Base-by-base conservation (phyloP, 1,139 yeast species). In the Candida sanyaensis region DNA sequence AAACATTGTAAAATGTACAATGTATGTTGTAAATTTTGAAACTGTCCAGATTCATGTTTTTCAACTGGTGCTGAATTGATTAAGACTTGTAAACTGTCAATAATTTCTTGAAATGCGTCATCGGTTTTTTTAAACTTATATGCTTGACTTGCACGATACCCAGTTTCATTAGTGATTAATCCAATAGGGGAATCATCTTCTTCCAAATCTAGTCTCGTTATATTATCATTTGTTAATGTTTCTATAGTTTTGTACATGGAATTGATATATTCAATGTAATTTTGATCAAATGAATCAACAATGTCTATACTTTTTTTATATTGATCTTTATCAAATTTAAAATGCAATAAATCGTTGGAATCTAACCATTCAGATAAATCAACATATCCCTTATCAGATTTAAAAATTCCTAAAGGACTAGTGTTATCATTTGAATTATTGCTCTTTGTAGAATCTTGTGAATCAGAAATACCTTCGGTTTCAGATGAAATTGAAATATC, bases 1-100 rank as follows among this genome's bases (percentile, higher is more conserved):
- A 86, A 59, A 55, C 90, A 80, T 51, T 81, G 83, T 43, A 86
- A 59, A 7, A 86, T 78, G 50, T 74, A 72, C 31, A 78, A 60
- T 13, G 75, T 68, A 48, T 51, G 44, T 28, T 48, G 50, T 8
- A 54, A 50, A 17, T 42, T 45, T 17, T 47, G 36, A 9, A 33
- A 34, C 37, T 45, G 43, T 17, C 29, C 26, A 8, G 43, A 27
- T 17, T 34, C 37, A 2, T 31, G 24, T 13, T 37, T 21, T 13
- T 43, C 62, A 13, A 50, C 41, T 11, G 36, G 45, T 11, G 37
- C 39, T n/a, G 41, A 26, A 12, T 54, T 57, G 29, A 53, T 49
- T 13, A 69, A 62, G 10, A 32, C 44, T 17, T 53, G 49, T n/a
- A 68, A 56, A 33, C 51, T 49, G 37, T 68, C 75, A 26, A 63